Percentiles rank a stretch among this genome's conserved stretches.
phyloP scores from a whole-genome alignment of 768 basidiomycete genomes.

The Tylopilus plumbeoviolaceoides region DNA sequence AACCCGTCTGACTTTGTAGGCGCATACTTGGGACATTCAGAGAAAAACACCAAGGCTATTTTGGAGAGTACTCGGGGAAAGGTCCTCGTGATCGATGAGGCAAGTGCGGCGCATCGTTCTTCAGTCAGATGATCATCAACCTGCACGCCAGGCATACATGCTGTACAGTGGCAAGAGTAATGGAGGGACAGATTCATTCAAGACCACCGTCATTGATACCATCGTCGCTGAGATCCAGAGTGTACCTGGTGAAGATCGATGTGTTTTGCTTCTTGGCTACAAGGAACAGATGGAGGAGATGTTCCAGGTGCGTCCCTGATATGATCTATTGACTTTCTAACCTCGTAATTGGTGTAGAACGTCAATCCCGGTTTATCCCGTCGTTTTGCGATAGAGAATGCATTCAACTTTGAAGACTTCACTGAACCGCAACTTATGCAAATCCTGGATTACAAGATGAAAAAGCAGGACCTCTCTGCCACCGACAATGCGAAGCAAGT shows the following conservation, averaged over 20 bases:
- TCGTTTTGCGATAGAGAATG: constrained; percentile 65
- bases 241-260: constrained; percentile 64
- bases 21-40: constrained; percentile 52
- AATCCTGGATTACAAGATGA: constrained; percentile 54
- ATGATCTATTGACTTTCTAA: not conserved
- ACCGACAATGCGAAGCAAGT: constrained; percentile 53
- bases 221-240: constrained; percentile 73
- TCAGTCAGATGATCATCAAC: not conserved
- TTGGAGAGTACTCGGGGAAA: constrained; percentile 57
- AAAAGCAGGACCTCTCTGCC: constrained; percentile 52
- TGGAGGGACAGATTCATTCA: constrained; percentile 44
- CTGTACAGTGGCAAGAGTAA: constrained; percentile 43
- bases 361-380: constrained; percentile 66
- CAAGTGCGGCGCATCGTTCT: constrained; percentile 20
- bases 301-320: constrained; percentile 52
- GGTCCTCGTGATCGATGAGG: constrained; percentile 71
- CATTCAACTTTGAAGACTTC: constrained; percentile 69
- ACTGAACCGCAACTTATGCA: constrained; percentile 46
- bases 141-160: constrained; percentile 34
- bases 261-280: constrained; percentile 63
- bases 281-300: constrained; percentile 65
- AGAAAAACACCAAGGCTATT: constrained; percentile 61
- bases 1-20: constrained; percentile 73
- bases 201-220: constrained; percentile 69
- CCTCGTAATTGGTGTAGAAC: constrained; percentile 37